Conservation (phyloP, 2,329 filamentous ascomycete genomes). For the Celoporthe dispersa region DNA sequence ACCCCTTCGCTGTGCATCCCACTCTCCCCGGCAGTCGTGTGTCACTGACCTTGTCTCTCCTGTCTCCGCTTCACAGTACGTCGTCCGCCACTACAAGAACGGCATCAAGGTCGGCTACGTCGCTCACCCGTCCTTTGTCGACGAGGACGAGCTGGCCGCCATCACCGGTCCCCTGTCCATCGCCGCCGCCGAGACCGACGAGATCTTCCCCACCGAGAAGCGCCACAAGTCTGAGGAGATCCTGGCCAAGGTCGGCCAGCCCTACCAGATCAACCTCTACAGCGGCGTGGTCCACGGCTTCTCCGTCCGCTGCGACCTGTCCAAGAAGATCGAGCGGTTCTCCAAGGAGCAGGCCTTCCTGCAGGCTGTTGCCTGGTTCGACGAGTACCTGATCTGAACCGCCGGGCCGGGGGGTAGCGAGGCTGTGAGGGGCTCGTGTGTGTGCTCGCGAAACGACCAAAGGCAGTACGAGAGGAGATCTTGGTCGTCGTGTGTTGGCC, state of each 20-base stretch:
- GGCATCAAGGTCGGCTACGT: constrained; percentile 73
- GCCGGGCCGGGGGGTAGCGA: neutral
- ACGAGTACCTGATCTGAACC: constrained; percentile 55
- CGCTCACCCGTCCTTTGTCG: constrained; percentile 79
- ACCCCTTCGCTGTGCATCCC: too few relatives aligned
- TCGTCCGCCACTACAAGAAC: constrained; percentile 66
- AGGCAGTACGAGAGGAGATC: neutral
- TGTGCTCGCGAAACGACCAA: neutral
- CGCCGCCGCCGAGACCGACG: constrained; percentile 66
- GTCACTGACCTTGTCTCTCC: neutral
- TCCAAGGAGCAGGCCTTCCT: constrained; percentile 82
- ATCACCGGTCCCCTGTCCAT: constrained; percentile 73
- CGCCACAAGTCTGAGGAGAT: constrained; percentile 69
- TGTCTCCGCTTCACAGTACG: constrained; percentile 54
- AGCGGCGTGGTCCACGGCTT: constrained; percentile 76
- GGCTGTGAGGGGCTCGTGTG: neutral
- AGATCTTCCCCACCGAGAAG: constrained; percentile 66
- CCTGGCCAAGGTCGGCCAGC: constrained; percentile 57
- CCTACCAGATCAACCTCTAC: constrained; percentile 80
- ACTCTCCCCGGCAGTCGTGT: neutral
- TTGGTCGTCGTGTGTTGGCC: too few relatives aligned
- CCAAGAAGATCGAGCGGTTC: constrained; percentile 61
- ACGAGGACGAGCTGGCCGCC: constrained; percentile 65
- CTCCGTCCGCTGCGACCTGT: constrained; percentile 68
- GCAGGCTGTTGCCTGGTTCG: constrained; percentile 80